These are phyloP conservation scores for Aspergillus costaricaensis DNA, from an alignment of 2,329 filamentous ascomycete species.

Conservation along the genomic window DNA sequence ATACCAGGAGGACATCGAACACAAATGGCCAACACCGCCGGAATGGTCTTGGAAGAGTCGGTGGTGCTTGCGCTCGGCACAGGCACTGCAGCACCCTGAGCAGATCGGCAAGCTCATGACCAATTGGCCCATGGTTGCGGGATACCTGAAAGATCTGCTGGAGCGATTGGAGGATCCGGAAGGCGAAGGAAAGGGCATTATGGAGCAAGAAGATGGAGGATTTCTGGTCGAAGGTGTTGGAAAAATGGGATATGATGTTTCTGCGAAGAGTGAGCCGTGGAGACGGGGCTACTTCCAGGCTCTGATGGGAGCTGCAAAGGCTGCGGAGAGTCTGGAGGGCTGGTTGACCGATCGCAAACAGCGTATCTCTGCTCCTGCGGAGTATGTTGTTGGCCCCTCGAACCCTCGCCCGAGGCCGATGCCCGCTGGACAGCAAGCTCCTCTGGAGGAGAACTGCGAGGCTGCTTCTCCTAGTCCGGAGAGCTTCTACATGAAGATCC, in stretches of 20 bases:
- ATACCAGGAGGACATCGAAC: conserved; percentile 73
- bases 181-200: conserved; percentile 67
- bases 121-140: conserved; percentile 71
- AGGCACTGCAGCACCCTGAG: conserved; percentile 59
- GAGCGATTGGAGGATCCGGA: conserved; percentile 68
- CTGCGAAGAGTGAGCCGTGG: conserved; percentile 79
- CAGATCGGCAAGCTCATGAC: conserved; percentile 55
- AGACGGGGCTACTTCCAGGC: conserved; percentile 80
- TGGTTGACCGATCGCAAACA: conserved; percentile 71
- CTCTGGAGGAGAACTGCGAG: conserved; percentile 74
- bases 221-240: conserved; percentile 58
- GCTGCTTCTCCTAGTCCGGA: conserved; percentile 70
- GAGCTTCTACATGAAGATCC: conserved; percentile 75
- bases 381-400: conserved; percentile 76
- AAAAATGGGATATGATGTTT: conserved; percentile 66
- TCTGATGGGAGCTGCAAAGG: conserved; percentile 73
- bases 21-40: conserved; percentile 73
- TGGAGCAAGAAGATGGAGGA: conserved; percentile 55
- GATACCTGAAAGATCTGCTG: conserved; percentile 62
- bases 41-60: conserved; percentile 78
- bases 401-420: conserved; percentile 79
- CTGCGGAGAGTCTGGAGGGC: conserved; percentile 78
- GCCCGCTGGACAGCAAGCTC: conserved; percentile 64
- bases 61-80: conserved; percentile 66
- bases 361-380: conserved; percentile 67